phyloP scores from a whole-genome alignment of 176 grass and related monocot genomes.

The Triticum turgidum region DNA sequence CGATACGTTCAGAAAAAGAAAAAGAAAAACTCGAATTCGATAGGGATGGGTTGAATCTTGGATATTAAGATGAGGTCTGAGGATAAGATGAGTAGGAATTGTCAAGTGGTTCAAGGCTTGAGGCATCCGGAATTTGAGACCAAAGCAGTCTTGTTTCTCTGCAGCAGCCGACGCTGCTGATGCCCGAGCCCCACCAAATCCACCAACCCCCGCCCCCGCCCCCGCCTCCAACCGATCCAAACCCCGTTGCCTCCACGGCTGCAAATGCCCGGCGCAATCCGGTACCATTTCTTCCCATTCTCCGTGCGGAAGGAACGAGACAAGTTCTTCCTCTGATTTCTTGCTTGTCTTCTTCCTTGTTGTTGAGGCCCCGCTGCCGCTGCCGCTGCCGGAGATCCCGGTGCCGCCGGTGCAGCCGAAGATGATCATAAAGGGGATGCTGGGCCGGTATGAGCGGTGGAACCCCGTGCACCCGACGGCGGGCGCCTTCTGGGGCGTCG shows the following conservation, averaged over 20 bases:
- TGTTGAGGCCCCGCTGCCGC: background rate
- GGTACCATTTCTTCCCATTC: background rate
- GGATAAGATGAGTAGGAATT: background rate
- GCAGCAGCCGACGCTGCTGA: slow-evolving; percentile 14
- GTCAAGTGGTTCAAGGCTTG: background rate
- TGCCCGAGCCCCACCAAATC: slow-evolving; percentile 37
- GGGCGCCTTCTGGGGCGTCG: slow-evolving; percentile 90
- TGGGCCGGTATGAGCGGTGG: slow-evolving; percentile 83
- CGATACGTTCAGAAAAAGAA: background rate
- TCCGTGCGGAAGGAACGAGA: background rate
- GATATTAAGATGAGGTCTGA: slow-evolving; percentile 8
- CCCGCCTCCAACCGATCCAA: background rate
- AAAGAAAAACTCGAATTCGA: background rate
- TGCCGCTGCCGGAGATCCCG: background rate
- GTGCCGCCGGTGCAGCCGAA: slow-evolving; percentile 33
- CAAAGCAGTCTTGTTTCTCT: slow-evolving; percentile 1
- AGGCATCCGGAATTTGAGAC: background rate
- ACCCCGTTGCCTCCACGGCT: background rate
- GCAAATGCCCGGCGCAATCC: slow-evolving; percentile 35
- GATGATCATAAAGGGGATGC: slow-evolving; percentile 89
- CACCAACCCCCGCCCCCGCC: background rate
- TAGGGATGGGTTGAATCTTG: background rate
- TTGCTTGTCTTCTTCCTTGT: background rate
- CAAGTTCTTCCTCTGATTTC: background rate
- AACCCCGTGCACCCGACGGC: slow-evolving; percentile 90